These are phyloP conservation scores for Hypoxylon sp. DNA, from an alignment of 2,329 filamentous ascomycete genomes.

Conservation along the genomic window DNA sequence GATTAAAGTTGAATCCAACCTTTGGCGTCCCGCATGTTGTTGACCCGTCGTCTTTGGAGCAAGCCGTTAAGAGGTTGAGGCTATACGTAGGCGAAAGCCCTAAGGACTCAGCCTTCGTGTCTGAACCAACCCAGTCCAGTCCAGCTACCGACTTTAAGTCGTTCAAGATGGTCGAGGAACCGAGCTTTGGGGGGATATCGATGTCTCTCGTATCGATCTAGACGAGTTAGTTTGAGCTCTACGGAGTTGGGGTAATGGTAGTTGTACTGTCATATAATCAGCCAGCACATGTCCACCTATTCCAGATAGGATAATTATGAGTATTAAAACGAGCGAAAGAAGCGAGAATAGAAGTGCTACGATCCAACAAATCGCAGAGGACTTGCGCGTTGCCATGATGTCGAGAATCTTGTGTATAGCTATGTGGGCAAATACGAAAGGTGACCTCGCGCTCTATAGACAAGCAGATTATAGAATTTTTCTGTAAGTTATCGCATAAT, in stretches of 20 bases:
- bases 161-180: conserved; percentile 52
- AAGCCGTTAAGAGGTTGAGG: conserved; percentile 55
- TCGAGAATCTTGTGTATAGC: conserved; percentile 2
- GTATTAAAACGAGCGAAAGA: conserved; percentile 47
- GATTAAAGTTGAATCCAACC: conserved; percentile 54
- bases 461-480: not conserved
- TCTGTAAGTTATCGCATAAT: conserved; percentile 16
- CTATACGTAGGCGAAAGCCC: conserved; percentile 53
- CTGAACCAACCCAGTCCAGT: conserved; percentile 53
- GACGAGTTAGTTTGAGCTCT: conserved; percentile 13
- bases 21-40: conserved; percentile 50
- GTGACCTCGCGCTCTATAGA: not conserved
- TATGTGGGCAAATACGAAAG: not conserved
- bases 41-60: conserved; percentile 47
- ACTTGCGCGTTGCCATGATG: conserved; percentile 35
- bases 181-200: conserved; percentile 52
- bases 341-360: conserved; percentile 47
- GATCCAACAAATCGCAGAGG: conserved; percentile 29
- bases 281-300: conserved; percentile 48
- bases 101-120: conserved; percentile 49
- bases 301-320: conserved; percentile 54
- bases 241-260: not conserved
- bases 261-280: conserved; percentile 55
- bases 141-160: conserved; percentile 54
- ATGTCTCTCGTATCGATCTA: conserved; percentile 54